These are phyloP conservation scores for Aspergillus sp. DNA, from an alignment of 2,329 filamentous ascomycete genomes.

Conservation along the genomic window DNA sequence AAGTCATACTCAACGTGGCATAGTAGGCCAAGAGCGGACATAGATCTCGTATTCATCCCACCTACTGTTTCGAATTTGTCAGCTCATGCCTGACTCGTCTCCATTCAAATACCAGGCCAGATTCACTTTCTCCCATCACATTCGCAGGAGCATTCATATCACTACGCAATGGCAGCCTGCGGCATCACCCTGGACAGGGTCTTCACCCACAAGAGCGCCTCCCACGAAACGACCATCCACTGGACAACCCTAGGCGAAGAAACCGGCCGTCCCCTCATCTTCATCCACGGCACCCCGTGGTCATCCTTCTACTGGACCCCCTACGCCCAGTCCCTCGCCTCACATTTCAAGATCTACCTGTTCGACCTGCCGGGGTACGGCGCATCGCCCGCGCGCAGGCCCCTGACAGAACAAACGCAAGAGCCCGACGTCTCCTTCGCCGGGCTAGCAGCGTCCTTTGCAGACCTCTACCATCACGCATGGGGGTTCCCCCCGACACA, in stretches of 20 bases:
- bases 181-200: neutral
- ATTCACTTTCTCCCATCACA: too few relatives aligned
- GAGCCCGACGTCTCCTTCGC: constrained; percentile 37
- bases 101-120: too few relatives aligned
- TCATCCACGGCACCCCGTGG: constrained; percentile 51
- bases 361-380: constrained; percentile 50
- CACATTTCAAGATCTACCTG: constrained; percentile 42
- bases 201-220: constrained; percentile 30
- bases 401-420: constrained; percentile 8
- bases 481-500: constrained; percentile 24
- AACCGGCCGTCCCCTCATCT: constrained; percentile 35
- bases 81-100: too few relatives aligned
- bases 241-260: constrained; percentile 35
- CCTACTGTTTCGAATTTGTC: too few relatives aligned
- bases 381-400: constrained; percentile 28
- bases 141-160: too few relatives aligned
- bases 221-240: constrained; percentile 26
- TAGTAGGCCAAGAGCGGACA: too few relatives aligned
- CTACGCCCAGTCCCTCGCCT: constrained; percentile 35
- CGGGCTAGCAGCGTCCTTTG: constrained; percentile 38
- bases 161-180: too few relatives aligned
- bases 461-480: constrained; percentile 36
- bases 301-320: constrained; percentile 42
- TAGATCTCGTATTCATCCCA: too few relatives aligned
- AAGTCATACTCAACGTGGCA: too few relatives aligned